Conservation (phyloP, 352 stramenopile genomes). For the Phytophthora brassicae region DNA sequence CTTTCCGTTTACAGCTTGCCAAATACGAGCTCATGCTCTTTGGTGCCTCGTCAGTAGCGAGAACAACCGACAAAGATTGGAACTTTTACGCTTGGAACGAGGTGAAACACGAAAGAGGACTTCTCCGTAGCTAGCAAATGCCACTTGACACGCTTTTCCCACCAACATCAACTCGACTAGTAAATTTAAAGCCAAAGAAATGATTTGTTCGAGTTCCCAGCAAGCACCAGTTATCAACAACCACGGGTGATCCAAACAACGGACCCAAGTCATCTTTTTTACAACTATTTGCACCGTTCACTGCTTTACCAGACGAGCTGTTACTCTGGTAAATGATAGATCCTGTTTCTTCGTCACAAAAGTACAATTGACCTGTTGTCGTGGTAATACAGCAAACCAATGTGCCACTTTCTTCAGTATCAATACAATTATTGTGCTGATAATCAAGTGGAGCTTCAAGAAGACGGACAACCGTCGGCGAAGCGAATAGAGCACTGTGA, state of each 20-base stretch:
- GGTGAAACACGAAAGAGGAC: constrained; percentile 37
- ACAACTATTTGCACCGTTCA: neutral
- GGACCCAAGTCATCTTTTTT: constrained; percentile 31
- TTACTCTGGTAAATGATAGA: constrained; percentile 28
- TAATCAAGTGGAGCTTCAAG: neutral
- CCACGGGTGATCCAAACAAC: constrained; percentile 59
- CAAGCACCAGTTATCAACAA: constrained; percentile 47
- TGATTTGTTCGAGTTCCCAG: constrained; percentile 53
- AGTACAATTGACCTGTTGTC: constrained; percentile 38
- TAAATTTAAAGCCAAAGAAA: constrained; percentile 39
- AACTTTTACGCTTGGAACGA: constrained; percentile 78
- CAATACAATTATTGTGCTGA: neutral
- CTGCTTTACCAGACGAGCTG: constrained; percentile 6
- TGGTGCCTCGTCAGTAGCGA: constrained; percentile 53
- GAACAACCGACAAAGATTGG: constrained; percentile 61
- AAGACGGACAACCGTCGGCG: constrained; percentile 36
- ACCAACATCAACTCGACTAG: neutral
- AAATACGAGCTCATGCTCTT: constrained; percentile 67
- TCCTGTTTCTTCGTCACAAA: constrained; percentile 46
- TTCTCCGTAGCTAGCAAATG: neutral
- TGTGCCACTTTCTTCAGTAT: neutral
- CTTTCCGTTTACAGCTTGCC: constrained; percentile 68
- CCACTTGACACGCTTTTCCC: too few relatives aligned
- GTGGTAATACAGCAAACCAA: constrained; percentile 50
- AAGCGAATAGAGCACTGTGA: constrained; percentile 47